A percentile compares a stretch with the other conserved stretches of the same genome.
Evolutionary conservation across 73 alveolate genomes (phyloP).

Genomic region (Paramecium tetraurelia): DNA sequence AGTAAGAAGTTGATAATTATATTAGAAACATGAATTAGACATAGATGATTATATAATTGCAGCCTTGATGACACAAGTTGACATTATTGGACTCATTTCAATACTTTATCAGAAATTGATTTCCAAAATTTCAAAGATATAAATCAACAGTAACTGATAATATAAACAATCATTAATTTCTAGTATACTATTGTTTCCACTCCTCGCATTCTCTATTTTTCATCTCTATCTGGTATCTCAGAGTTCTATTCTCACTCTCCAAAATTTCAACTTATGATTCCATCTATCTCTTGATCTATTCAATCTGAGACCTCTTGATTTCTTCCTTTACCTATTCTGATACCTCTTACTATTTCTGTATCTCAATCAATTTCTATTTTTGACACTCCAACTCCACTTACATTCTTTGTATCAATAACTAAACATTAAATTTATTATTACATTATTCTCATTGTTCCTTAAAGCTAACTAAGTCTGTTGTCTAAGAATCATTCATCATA

Average conservation of each 20-base stretch:
- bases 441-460: slow-evolving; percentile 27
- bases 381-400: not conserved
- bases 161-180: slow-evolving; percentile 3
- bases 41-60: not conserved
- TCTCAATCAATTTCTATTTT: not conserved
- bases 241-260: not conserved
- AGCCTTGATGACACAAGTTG: slow-evolving; percentile 1
- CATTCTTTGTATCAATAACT: slow-evolving; percentile 13
- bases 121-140: not conserved
- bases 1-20: not conserved
- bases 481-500: not conserved
- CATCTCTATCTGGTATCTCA: not conserved
- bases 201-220: not conserved
- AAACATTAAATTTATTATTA: not conserved
- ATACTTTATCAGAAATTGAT: not conserved
- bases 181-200: slow-evolving; percentile 9
- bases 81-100: not conserved
- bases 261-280: not conserved
- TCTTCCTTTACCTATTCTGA: not conserved
- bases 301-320: not conserved
- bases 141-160: slow-evolving; percentile 1
- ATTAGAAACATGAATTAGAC: not conserved
- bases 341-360: not conserved
- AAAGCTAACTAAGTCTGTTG: no score
- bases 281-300: not conserved